Percentiles rank a stretch among this genome's conserved stretches.
phyloP scores from a whole-genome alignment of 2,329 filamentous ascomycete genomes.

The Xylaria sp. region DNA sequence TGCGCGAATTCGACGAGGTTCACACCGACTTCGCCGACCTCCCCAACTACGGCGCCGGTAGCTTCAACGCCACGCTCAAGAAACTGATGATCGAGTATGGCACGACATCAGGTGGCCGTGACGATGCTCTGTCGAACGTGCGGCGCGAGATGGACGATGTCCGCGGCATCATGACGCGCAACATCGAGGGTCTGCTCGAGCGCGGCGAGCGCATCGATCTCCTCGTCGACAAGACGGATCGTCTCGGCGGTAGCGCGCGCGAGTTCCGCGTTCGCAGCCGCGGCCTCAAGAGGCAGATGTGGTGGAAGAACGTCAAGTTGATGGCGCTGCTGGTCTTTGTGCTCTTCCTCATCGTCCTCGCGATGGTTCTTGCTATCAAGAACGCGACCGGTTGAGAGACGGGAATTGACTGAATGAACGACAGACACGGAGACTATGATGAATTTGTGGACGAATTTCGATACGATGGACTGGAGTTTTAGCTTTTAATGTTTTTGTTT shows the following conservation, averaged over 20 bases:
- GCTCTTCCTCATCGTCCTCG: conserved; percentile 52
- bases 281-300: conserved; percentile 88
- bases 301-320: conserved; percentile 98
- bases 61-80: conserved; percentile 77
- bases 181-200: conserved; percentile 85
- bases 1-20: conserved; percentile 60
- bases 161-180: conserved; percentile 88
- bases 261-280: conserved; percentile 87
- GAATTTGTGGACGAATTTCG: not conserved
- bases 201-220: conserved; percentile 89
- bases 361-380: conserved; percentile 51
- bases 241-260: conserved; percentile 77
- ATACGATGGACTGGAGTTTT: not conserved
- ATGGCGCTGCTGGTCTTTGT: conserved; percentile 76
- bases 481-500: not conserved
- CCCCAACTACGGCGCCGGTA: conserved; percentile 83
- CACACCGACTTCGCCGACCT: conserved; percentile 69
- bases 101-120: conserved; percentile 65
- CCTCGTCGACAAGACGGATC: conserved; percentile 93
- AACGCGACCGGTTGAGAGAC: conserved; percentile 30
- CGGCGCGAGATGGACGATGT: conserved; percentile 90
- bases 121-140: conserved; percentile 78
- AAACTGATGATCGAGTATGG: conserved; percentile 78
- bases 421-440: too few species aligned
- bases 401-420: not conserved